These are phyloP conservation scores for Penicillium oxalicum DNA, from an alignment of 2,329 filamentous ascomycete genomes.

Conservation along the genomic window DNA sequence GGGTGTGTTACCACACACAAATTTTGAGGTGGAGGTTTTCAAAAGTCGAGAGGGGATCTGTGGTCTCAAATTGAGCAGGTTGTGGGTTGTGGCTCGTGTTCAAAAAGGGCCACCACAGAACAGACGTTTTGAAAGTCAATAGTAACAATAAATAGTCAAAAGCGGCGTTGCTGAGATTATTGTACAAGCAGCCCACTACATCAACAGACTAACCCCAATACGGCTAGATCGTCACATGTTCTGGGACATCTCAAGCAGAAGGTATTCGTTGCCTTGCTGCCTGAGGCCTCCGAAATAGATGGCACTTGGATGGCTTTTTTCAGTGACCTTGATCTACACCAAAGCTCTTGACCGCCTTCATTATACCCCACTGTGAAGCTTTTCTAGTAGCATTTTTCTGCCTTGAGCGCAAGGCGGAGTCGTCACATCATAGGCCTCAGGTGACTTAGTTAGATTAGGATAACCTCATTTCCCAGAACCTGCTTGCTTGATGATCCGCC, in stretches of 20 bases:
- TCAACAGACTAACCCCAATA: slow-evolving; percentile 17
- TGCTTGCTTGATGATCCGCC: slow-evolving; percentile 5
- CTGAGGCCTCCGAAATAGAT: not conserved
- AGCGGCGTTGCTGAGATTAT: slow-evolving; percentile 14
- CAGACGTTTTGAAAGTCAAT: slow-evolving; percentile 13
- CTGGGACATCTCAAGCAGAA: not conserved
- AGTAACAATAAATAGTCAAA: slow-evolving; percentile 18
- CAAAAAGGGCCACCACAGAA: slow-evolving; percentile 8
- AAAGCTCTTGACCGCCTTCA: not conserved
- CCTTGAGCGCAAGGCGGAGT: slow-evolving; percentile 3
- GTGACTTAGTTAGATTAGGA: slow-evolving; percentile 20
- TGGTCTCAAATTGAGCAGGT: not conserved
- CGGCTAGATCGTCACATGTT: slow-evolving; percentile 14
- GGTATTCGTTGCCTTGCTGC: not conserved
- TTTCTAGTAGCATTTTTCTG: slow-evolving; percentile 9
- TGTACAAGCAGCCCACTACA: slow-evolving; percentile 18
- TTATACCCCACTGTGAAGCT: slow-evolving; percentile 9
- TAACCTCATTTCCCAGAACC: slow-evolving; percentile 19
- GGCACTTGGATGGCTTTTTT: not conserved
- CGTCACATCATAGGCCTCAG: slow-evolving; percentile 13
- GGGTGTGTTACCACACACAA: not conserved
- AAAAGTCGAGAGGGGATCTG: too few relatives aligned
- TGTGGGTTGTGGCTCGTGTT: not conserved
- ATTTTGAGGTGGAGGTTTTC: too few relatives aligned
- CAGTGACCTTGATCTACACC: too few relatives aligned